Conservation (phyloP, 1,139 yeast species). For the Blastobotrys aristatus region DNA sequence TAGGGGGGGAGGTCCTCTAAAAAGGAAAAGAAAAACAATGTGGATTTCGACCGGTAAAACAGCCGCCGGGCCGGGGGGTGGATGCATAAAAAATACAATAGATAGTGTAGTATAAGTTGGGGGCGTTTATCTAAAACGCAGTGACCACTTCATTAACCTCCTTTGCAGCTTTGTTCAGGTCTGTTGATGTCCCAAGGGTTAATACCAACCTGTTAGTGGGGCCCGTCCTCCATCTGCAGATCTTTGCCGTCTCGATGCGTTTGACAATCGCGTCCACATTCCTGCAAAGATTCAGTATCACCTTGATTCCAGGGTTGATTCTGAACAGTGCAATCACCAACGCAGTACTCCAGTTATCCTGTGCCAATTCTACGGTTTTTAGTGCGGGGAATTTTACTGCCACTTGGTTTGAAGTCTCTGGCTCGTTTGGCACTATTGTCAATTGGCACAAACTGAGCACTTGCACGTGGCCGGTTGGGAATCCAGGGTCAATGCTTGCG, state of each 20-base stretch:
- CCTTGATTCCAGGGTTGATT: background rate
- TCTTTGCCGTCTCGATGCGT: background rate
- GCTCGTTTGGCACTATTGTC: background rate
- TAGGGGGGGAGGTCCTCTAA: no score
- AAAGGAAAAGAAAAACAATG: background rate
- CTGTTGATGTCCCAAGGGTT: no score
- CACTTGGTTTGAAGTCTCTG: background rate
- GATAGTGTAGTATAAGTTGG: no score
- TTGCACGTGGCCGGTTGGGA: no score
- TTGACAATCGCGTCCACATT: background rate
- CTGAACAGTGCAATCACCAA: constrained; percentile 2
- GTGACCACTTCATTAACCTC: no score
- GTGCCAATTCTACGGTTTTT: background rate
- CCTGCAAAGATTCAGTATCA: background rate
- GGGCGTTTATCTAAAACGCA: no score
- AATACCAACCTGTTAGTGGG: no score
- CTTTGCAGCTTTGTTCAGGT: no score
- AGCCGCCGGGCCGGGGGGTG: background rate
- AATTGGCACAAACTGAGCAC: background rate
- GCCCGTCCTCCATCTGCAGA: background rate
- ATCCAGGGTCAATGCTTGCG: no score
- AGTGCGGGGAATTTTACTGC: background rate
- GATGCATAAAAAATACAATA: no score
- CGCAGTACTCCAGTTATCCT: background rate
- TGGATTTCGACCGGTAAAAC: background rate